phyloP scores from a whole-genome alignment of 2,329 filamentous ascomycete species.

The Acrocalymma vagum region DNA sequence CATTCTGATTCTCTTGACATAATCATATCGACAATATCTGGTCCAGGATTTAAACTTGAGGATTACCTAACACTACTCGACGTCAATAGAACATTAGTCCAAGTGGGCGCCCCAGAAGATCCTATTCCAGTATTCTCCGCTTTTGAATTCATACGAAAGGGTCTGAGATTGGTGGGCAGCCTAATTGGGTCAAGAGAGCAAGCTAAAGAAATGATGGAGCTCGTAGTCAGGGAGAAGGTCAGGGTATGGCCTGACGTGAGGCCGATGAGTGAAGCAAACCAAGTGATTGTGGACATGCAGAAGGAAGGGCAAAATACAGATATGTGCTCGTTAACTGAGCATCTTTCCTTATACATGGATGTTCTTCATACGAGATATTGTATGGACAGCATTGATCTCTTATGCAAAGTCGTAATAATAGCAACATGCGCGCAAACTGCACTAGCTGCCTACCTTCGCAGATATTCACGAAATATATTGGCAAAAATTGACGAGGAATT shows the following conservation, averaged over 20 bases:
- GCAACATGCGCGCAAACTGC: too few species aligned
- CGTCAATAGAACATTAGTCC: conserved; percentile 68
- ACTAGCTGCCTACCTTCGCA: too few species aligned
- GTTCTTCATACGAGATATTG: too few species aligned
- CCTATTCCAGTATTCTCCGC: conserved; percentile 61
- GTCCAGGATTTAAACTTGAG: conserved; percentile 63
- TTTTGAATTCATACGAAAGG: conserved; percentile 62
- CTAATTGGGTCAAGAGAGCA: conserved; percentile 70
- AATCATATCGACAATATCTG: conserved; percentile 66
- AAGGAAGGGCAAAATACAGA: conserved; percentile 53
- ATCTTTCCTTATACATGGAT: too few species aligned
- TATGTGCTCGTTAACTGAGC: conserved; percentile 49
- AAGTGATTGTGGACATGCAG: conserved; percentile 49
- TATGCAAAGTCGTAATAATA: too few species aligned
- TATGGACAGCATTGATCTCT: too few species aligned
- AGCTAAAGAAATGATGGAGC: conserved; percentile 61
- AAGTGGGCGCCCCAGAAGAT: conserved; percentile 72
- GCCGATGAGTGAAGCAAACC: conserved; percentile 47
- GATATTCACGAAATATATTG: too few species aligned
- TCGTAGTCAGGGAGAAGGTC: conserved; percentile 50
- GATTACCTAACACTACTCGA: conserved; percentile 69
- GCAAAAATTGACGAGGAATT: too few species aligned
- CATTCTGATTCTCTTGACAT: conserved; percentile 63
- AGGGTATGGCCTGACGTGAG: conserved; percentile 53
- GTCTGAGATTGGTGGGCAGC: conserved; percentile 69